These are phyloP conservation scores for Trametes elegans DNA, from an alignment of 768 basidiomycete species.

Conservation along the genomic window DNA sequence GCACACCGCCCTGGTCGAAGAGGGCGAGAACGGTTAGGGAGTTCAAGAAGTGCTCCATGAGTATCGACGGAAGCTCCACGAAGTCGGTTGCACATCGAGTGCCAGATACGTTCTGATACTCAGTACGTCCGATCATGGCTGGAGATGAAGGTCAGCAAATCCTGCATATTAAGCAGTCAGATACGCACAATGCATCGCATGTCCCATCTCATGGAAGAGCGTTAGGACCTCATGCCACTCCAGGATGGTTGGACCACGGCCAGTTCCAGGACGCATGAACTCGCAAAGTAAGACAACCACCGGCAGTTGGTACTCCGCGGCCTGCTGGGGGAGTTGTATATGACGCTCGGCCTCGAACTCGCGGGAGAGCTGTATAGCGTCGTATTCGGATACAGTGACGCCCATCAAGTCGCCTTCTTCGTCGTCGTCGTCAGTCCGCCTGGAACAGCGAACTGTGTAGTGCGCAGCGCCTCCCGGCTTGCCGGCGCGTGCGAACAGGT, in stretches of 20 bases:
- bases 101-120: slow-evolving; percentile 96
- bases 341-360: slow-evolving; percentile 66
- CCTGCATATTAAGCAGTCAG: not conserved
- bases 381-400: slow-evolving; percentile 37
- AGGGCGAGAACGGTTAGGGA: slow-evolving; percentile 82
- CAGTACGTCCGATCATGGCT: slow-evolving; percentile 98
- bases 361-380: slow-evolving; percentile 40
- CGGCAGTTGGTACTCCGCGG: slow-evolving; percentile 82
- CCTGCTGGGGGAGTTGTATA: slow-evolving; percentile 55
- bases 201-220: slow-evolving; percentile 98
- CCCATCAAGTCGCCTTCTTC: slow-evolving; percentile 55
- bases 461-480: slow-evolving; percentile 94
- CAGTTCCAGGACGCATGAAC: slow-evolving; percentile 62
- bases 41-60: slow-evolving; percentile 97
- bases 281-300: slow-evolving; percentile 90
- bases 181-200: slow-evolving; percentile 97
- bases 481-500: slow-evolving; percentile 80
- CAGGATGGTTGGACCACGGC: slow-evolving; percentile 68
- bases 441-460: slow-evolving; percentile 94
- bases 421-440: slow-evolving; percentile 92
- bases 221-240: slow-evolving; percentile 95
- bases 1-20: slow-evolving; percentile 56
- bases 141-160: not conserved
- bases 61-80: slow-evolving; percentile 94
- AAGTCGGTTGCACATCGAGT: slow-evolving; percentile 98